Base-by-base conservation (phyloP, 164 flowering plant species). In the Aristolochia fimbriata region DNA sequence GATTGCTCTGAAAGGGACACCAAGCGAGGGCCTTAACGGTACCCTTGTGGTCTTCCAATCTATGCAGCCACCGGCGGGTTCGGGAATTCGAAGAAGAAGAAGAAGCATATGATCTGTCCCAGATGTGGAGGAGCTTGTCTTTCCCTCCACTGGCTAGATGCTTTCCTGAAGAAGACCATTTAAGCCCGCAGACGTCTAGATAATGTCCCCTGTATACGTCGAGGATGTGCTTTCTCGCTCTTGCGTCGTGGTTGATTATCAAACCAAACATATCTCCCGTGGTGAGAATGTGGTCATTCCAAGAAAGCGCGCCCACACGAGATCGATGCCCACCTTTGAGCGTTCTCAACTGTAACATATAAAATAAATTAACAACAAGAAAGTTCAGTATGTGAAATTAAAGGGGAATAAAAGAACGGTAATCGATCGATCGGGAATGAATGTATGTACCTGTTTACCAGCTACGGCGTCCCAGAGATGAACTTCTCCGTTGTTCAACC, bases 61-160 rank as follows among this genome's bases (percentile, higher is more conserved):
- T 68, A 67, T 83, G 85, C 47, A 79, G 78, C 84, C 81, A 81
- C 63, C n/a, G n/a, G n/a, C 76, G 81, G 1, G 71, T 79, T 8
- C 76, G 68, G 31, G 74, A 64, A 30, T 69, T 71, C 0, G 81
- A 67, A 49, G 85, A 73, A 12, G 82, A 75, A 49, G 57, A 31
- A 0, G n/a, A n/a, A n/a, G n/a, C n/a, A n/a, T n/a, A n/a, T n/a
- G 82, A 67, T 43, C 73, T 53, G 55, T 81, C 83, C 88, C 88
- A 83, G 55, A 81, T 78, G 67, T 81, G 71, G n/a, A 83, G 75
- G 59, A 78, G 76, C 54, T 80, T 83, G 52, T 83, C 88, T 58
- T 83, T 83, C 12, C 85, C 88, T n/a, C 88, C 88, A 22, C 84
- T 83, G 1, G 88, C 88, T 30, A 83, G 51, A 47, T 81, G 88